A percentile compares a stretch with the other conserved stretches of the same genome.
Evolutionary conservation across 495 filamentous ascomycete genomes (phyloP).

Genomic region (Lepidopterella palustris): DNA sequence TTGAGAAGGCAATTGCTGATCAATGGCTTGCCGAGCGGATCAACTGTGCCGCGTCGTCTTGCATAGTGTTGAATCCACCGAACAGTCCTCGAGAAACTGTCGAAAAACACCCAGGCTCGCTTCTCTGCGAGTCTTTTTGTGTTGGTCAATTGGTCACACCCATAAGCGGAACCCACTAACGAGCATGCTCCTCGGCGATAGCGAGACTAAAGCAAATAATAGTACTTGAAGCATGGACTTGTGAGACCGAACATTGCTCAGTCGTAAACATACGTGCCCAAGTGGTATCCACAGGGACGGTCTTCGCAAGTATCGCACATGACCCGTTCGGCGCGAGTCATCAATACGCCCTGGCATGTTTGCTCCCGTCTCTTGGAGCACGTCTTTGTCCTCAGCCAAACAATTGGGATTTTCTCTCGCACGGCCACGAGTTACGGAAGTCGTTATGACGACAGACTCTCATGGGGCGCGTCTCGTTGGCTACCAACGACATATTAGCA

Average conservation of each 20-base stretch:
- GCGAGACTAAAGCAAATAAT: neutral
- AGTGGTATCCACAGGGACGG: neutral
- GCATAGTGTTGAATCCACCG: too few relatives aligned
- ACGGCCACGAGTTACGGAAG: neutral
- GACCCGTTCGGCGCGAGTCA: neutral
- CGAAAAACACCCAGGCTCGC: neutral
- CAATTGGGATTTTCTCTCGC: neutral
- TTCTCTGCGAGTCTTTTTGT: neutral
- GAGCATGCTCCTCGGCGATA: neutral
- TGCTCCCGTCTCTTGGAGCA: neutral
- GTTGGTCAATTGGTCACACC: neutral
- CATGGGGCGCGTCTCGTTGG: neutral
- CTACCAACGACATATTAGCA: neutral
- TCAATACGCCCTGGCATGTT: neutral
- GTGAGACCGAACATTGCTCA: neutral
- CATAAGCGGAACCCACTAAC: neutral
- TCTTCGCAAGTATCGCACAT: neutral
- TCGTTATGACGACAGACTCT: neutral
- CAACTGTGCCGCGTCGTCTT: neutral
- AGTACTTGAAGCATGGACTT: neutral
- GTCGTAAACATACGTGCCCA: neutral
- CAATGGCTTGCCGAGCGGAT: neutral
- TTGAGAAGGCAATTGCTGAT: conserved; percentile 8
- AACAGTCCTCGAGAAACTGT: neutral
- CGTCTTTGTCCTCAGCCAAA: neutral